Evolutionary conservation across 352 stramenopile species (phyloP).

Genomic region (Globisporangium irregulare): DNA sequence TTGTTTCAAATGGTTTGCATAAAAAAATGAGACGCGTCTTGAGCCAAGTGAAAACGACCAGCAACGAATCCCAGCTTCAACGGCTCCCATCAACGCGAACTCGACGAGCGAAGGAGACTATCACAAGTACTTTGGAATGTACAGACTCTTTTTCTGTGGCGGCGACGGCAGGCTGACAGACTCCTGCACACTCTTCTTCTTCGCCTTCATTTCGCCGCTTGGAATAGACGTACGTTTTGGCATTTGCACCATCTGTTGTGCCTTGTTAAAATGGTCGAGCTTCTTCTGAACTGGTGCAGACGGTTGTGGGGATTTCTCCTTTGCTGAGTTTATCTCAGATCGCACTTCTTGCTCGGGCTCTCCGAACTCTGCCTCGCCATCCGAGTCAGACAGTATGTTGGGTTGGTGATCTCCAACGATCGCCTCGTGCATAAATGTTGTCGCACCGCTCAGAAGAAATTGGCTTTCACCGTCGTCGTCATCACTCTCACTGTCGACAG

Average conservation of each 20-base stretch:
- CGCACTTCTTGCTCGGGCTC: slow-evolving; percentile 9
- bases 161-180: background rate
- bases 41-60: background rate
- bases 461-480: slow-evolving; percentile 2
- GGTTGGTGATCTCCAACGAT: slow-evolving; percentile 15
- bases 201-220: background rate
- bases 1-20: slow-evolving; percentile 8
- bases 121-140: slow-evolving; percentile 21
- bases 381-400: slow-evolving; percentile 2
- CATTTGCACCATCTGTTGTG: background rate
- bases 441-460: slow-evolving; percentile 8
- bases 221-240: background rate
- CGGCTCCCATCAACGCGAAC: slow-evolving; percentile 1
- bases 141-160: slow-evolving; percentile 9
- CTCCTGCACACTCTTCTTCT: background rate
- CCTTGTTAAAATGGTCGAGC: slow-evolving; percentile 1
- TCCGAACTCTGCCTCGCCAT: background rate
- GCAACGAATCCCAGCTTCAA: background rate
- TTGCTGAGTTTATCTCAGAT: background rate
- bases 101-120: background rate
- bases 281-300: slow-evolving; percentile 4
- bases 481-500: slow-evolving; percentile 1
- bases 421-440: slow-evolving; percentile 14
- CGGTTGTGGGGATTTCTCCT: background rate
- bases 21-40: background rate